Evolutionary conservation across 768 basidiomycete genomes (phyloP).

Genomic region (Boletus edulis): DNA sequence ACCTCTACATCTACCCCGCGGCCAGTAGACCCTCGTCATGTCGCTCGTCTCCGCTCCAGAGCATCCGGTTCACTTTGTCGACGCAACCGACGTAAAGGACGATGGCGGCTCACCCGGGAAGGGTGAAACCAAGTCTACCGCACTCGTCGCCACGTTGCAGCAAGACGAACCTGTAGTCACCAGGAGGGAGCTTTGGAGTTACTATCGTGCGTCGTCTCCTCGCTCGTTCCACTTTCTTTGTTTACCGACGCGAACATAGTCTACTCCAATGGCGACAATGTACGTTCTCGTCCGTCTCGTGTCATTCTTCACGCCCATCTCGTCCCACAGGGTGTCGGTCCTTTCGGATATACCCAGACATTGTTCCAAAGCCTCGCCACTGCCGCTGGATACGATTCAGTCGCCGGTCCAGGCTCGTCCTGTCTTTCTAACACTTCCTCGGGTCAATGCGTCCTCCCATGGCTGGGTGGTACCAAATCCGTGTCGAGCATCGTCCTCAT

Average conservation of each 20-base stretch:
- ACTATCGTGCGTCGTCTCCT: conserved; percentile 49
- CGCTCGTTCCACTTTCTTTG: neutral
- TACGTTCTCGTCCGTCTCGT: conserved; percentile 25
- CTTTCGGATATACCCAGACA: conserved; percentile 68
- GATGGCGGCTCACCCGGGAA: conserved; percentile 4
- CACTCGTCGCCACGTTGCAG: conserved; percentile 16
- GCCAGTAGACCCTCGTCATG: conserved; percentile 32
- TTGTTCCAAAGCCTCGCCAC: conserved; percentile 74
- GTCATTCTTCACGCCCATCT: neutral
- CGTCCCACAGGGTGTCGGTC: conserved; percentile 58
- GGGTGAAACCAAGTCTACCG: conserved; percentile 8
- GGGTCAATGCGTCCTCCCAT: conserved; percentile 75
- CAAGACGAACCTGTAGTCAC: conserved; percentile 69
- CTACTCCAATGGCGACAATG: conserved; percentile 81
- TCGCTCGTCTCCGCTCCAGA: conserved; percentile 6
- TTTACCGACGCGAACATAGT: conserved; percentile 39
- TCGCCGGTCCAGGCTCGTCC: conserved; percentile 65
- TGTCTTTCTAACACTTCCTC: conserved; percentile 58
- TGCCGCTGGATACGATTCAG: conserved; percentile 72
- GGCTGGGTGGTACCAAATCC: conserved; percentile 69
- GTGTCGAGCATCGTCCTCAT: conserved; percentile 77
- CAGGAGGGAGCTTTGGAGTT: conserved; percentile 74
- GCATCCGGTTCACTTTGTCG: neutral
- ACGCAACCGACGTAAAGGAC: conserved; percentile 10
- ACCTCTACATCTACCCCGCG: conserved; percentile 47